Evolutionary conservation across 2,329 filamentous ascomycete genomes (phyloP).

Genomic region (Xylariaceae sp.): DNA sequence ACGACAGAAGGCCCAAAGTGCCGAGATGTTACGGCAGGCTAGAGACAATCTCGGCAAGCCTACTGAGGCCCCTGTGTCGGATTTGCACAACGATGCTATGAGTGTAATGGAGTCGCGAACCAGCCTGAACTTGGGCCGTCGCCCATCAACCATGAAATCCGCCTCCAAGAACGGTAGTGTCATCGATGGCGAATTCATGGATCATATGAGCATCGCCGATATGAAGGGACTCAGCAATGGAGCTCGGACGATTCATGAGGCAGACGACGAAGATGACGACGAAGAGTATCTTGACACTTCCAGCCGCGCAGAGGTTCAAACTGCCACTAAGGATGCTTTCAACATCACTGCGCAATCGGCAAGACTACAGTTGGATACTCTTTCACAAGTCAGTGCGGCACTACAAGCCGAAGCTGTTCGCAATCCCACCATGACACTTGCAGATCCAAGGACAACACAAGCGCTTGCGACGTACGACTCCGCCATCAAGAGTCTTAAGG

Average conservation of each 20-base stretch:
- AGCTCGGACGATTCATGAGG: constrained; percentile 36
- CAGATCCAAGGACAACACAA: constrained; percentile 68
- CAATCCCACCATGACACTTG: constrained; percentile 67
- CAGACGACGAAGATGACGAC: constrained; percentile 54
- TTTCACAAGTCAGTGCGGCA: constrained; percentile 79
- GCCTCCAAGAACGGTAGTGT: constrained; percentile 37
- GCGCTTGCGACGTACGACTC: constrained; percentile 82
- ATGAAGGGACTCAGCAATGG: constrained; percentile 36
- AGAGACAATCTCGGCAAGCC: constrained; percentile 66
- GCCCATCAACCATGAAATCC: constrained; percentile 35
- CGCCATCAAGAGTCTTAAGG: constrained; percentile 81
- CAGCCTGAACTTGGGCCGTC: constrained; percentile 43
- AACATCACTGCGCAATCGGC: constrained; percentile 96
- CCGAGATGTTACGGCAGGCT: constrained; percentile 70
- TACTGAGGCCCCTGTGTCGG: constrained; percentile 41
- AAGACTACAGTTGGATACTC: constrained; percentile 83
- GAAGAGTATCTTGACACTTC: constrained; percentile 70
- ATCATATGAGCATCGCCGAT: constrained; percentile 41
- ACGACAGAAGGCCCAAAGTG: constrained; percentile 65
- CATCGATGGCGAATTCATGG: constrained; percentile 47
- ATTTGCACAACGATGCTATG: constrained; percentile 47
- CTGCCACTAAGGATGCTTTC: constrained; percentile 84
- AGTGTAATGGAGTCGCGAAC: constrained; percentile 45
- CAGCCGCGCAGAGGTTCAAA: constrained; percentile 68
- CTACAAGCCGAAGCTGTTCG: constrained; percentile 65